A percentile compares a stretch with the other conserved stretches of the same genome.
phyloP scores from a whole-genome alignment of 2,329 filamentous ascomycete genomes.

The Aureobasidium sp. region DNA sequence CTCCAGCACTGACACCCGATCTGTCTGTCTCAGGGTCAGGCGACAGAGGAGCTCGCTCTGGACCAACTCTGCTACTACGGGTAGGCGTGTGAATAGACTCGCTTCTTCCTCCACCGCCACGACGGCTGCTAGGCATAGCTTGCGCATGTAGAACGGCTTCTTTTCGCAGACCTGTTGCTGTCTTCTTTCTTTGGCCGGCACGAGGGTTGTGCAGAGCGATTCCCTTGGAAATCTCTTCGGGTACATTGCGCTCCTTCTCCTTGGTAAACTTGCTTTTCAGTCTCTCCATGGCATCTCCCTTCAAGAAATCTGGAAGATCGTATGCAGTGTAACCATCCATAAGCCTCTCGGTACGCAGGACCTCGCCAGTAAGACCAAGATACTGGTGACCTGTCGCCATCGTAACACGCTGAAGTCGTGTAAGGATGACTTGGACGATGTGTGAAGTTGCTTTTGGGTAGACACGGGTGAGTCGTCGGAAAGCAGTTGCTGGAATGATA shows the following conservation, averaged over 20 bases:
- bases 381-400: conserved; percentile 92
- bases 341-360: conserved; percentile 82
- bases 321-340: conserved; percentile 91
- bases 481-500: conserved; percentile 94
- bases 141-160: conserved; percentile 67
- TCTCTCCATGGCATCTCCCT: conserved; percentile 71
- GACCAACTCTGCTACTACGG: not conserved
- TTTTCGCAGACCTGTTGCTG: conserved; percentile 66
- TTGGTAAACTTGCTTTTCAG: conserved; percentile 80
- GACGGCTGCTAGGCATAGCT: conserved; percentile 24
- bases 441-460: conserved; percentile 96
- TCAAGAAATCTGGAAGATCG: conserved; percentile 82
- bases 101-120: conserved; percentile 4
- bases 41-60: not conserved
- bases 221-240: conserved; percentile 78
- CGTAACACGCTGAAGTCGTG: conserved; percentile 87
- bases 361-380: conserved; percentile 85
- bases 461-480: conserved; percentile 80
- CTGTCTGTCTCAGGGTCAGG: conserved; percentile 17
- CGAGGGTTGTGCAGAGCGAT: conserved; percentile 86
- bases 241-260: conserved; percentile 72
- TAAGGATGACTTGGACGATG: conserved; percentile 95
- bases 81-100: conserved; percentile 5
- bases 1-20: conserved; percentile 46
- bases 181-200: conserved; percentile 57